Evolutionary conservation across 1,284 basidiomycete species (phyloP).

Genomic region (Pterula multifida): DNA sequence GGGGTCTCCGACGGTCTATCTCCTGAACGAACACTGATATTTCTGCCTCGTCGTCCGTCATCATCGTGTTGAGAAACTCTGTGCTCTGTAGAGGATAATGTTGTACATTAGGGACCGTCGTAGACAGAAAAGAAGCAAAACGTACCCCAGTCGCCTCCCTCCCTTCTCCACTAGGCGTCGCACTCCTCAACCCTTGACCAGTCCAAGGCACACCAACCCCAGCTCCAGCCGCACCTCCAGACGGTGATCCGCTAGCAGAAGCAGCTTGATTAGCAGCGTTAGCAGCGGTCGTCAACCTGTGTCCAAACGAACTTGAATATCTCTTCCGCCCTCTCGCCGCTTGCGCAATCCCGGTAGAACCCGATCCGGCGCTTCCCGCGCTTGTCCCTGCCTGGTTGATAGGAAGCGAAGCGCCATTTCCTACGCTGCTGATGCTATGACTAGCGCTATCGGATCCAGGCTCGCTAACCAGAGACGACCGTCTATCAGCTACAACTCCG

Average conservation of each 20-base stretch:
- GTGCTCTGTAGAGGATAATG: background rate
- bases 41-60: conserved; percentile 2
- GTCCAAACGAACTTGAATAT: background rate
- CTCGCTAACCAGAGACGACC: background rate
- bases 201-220: background rate
- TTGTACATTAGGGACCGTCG: background rate
- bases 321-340: conserved; percentile 1
- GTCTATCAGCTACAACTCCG: background rate
- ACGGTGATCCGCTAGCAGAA: background rate
- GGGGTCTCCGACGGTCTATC: conserved; percentile 1
- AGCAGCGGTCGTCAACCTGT: background rate
- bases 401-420: background rate
- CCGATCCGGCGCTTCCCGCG: background rate
- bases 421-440: background rate
- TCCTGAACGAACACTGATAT: background rate
- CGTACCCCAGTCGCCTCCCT: background rate
- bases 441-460: background rate
- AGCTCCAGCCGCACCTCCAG: background rate
- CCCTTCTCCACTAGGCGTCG: background rate
- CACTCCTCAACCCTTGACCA: background rate
- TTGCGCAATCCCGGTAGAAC: background rate
- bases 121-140: background rate
- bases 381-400: background rate
- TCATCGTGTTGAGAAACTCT: background rate
- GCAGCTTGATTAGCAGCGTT: background rate